phyloP scores from a whole-genome alignment of 768 basidiomycete species.

The Auricularia auricula-judae region DNA sequence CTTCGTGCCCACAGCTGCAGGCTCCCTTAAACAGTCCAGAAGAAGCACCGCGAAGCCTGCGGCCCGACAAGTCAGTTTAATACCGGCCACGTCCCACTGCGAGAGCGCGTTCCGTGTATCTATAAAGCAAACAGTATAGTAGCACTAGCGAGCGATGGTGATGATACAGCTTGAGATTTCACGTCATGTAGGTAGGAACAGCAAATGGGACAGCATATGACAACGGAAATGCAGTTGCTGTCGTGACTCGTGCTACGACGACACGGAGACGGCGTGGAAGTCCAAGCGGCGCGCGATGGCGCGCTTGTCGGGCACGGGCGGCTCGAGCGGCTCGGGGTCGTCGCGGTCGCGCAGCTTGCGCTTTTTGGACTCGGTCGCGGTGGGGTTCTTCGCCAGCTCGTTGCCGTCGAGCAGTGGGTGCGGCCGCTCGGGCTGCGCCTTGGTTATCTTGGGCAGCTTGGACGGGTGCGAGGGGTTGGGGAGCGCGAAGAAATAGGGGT shows the following conservation, averaged over 20 bases:
- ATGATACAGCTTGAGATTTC: too few species aligned
- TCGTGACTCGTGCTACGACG: not conserved
- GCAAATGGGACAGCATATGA: too few species aligned
- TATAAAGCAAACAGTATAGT: too few species aligned
- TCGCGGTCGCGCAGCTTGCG: constrained; percentile 41
- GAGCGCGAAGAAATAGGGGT: constrained; percentile 78
- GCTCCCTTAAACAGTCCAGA: too few species aligned
- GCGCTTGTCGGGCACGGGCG: constrained; percentile 35
- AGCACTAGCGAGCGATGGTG: too few species aligned
- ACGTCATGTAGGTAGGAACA: too few species aligned
- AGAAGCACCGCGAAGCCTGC: too few species aligned
- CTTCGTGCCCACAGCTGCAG: too few species aligned
- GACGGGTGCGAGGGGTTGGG: constrained; percentile 84
- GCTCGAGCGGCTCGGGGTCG: constrained; percentile 34
- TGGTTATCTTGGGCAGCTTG: constrained; percentile 68
- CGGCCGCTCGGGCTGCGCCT: constrained; percentile 27
- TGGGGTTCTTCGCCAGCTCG: constrained; percentile 33
- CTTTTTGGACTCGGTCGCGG: constrained; percentile 10
- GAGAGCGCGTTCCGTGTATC: too few species aligned
- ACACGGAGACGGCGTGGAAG: constrained; percentile 24
- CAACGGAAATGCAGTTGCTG: too few species aligned
- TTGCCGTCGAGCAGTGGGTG: constrained; percentile 75
- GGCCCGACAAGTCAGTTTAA: too few species aligned
- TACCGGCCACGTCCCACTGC: too few species aligned
- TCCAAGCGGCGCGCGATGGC: constrained; percentile 64